These are phyloP conservation scores for Coniochaeta sp. DNA, from an alignment of 2,329 filamentous ascomycete genomes.

Conservation along the genomic window DNA sequence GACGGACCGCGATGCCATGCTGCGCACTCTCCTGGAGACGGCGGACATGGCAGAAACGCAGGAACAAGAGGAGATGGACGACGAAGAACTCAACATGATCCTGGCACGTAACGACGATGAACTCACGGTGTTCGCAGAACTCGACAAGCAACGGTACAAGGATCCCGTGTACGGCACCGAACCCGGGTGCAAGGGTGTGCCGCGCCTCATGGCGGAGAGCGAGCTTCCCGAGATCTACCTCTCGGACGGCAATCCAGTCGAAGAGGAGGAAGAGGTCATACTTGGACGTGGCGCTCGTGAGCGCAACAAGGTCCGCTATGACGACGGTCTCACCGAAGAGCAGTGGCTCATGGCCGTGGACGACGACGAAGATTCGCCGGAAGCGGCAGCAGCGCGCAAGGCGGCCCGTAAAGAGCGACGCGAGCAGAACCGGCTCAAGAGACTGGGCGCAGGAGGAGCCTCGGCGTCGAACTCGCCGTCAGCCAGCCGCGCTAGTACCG, in stretches of 20 bases:
- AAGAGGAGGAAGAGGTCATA: slow-evolving; percentile 69
- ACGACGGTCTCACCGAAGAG: slow-evolving; percentile 95
- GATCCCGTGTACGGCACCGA: slow-evolving; percentile 64
- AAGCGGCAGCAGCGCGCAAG: slow-evolving; percentile 87
- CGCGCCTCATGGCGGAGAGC: slow-evolving; percentile 77
- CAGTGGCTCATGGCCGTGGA: slow-evolving; percentile 98
- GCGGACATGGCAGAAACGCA: slow-evolving; percentile 60
- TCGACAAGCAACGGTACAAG: slow-evolving; percentile 68
- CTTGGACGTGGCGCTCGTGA: slow-evolving; percentile 89
- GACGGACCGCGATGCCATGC: slow-evolving; percentile 94
- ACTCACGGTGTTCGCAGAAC: slow-evolving; percentile 66
- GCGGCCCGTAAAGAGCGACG: slow-evolving; percentile 77
- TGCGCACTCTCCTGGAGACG: slow-evolving; percentile 85
- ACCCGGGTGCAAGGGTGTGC: slow-evolving; percentile 53
- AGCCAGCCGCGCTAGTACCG: slow-evolving; percentile 75
- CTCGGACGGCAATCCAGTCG: slow-evolving; percentile 74
- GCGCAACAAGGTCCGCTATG: slow-evolving; percentile 88
- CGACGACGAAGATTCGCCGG: slow-evolving; percentile 89
- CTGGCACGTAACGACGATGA: slow-evolving; percentile 85
- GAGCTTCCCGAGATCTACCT: slow-evolving; percentile 95
- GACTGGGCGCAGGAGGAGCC: slow-evolving; percentile 24
- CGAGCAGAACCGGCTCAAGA: slow-evolving; percentile 66
- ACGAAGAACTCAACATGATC: slow-evolving; percentile 92
- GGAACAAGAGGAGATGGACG: slow-evolving; percentile 96
- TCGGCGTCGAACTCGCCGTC: slow-evolving; percentile 55